phyloP scores from a whole-genome alignment of 176 grass and related monocot species.

The Triticum turgidum region DNA sequence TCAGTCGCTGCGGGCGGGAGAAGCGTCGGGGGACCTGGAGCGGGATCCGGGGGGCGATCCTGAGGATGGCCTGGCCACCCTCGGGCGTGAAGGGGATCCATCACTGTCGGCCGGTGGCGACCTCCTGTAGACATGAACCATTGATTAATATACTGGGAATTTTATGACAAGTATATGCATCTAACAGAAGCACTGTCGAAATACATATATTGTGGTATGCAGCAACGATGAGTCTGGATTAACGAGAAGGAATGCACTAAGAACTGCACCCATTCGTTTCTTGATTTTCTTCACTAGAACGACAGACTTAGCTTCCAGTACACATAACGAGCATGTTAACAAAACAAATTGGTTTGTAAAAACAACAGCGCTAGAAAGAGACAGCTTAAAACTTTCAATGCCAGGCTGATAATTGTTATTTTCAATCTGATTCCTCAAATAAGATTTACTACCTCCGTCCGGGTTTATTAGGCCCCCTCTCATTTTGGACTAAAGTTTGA shows the following conservation, averaged over 20 bases:
- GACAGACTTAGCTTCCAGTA: neutral
- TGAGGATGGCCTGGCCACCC: constrained; percentile 47
- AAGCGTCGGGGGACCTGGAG: constrained; percentile 56
- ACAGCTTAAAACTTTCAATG: too few relatives aligned
- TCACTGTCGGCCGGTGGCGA: constrained; percentile 24
- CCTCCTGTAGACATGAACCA: constrained; percentile 26
- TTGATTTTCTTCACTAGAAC: neutral
- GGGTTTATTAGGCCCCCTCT: too few relatives aligned
- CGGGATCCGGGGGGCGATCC: constrained; percentile 57
- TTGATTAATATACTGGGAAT: neutral
- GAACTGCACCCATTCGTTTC: neutral
- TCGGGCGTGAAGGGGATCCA: constrained; percentile 32
- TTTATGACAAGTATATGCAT: neutral
- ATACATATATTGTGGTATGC: neutral
- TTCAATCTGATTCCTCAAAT: neutral
- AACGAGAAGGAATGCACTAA: neutral
- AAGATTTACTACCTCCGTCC: neutral
- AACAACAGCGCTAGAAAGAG: neutral
- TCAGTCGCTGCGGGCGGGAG: constrained; percentile 47
- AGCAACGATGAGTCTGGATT: neutral
- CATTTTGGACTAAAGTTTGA: too few relatives aligned
- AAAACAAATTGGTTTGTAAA: neutral
- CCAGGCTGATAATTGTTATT: too few relatives aligned
- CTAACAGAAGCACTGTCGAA: neutral
- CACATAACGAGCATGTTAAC: neutral